Conservation (phyloP, 1,284 basidiomycete species). For the Apiotrichum siamense region DNA sequence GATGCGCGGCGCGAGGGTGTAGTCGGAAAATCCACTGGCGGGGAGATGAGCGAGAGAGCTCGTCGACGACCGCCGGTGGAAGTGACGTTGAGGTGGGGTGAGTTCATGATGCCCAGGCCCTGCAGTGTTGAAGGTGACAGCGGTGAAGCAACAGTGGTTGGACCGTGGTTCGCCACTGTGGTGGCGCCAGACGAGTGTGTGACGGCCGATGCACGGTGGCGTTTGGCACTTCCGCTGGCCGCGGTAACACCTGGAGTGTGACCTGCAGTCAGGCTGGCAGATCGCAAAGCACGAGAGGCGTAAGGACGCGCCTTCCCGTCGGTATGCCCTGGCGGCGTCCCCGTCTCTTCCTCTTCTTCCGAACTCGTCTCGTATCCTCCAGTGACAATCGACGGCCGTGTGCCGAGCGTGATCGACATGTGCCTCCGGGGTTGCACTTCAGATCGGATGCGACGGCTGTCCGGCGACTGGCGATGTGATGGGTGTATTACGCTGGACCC, state of each 20-base stretch:
- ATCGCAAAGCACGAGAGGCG: too few species aligned
- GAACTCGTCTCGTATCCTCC: constrained; percentile 39
- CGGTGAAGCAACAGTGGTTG: not conserved
- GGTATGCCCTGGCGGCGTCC: not conserved
- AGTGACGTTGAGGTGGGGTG: not conserved
- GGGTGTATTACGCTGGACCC: too few species aligned
- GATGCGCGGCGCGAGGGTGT: constrained; percentile 6
- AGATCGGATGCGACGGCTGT: constrained; percentile 8
- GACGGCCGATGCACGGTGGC: not conserved
- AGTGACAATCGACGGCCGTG: constrained; percentile 23
- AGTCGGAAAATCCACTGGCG: not conserved
- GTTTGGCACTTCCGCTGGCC: too few species aligned
- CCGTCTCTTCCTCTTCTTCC: constrained; percentile 17
- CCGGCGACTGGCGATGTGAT: not conserved
- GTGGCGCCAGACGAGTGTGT: not conserved
- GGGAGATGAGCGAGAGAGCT: constrained; percentile 21
- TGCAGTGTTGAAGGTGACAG: not conserved
- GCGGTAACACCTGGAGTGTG: too few species aligned
- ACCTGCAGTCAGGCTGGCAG: too few species aligned
- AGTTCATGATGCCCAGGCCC: constrained; percentile 6
- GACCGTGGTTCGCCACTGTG: not conserved
- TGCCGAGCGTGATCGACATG: constrained; percentile 5
- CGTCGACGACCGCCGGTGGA: constrained; percentile 15
- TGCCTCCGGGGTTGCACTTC: constrained; percentile 2
- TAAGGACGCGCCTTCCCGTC: too few species aligned